phyloP scores from a whole-genome alignment of 305 asterid genomes.

The Fraxinus sp. region DNA sequence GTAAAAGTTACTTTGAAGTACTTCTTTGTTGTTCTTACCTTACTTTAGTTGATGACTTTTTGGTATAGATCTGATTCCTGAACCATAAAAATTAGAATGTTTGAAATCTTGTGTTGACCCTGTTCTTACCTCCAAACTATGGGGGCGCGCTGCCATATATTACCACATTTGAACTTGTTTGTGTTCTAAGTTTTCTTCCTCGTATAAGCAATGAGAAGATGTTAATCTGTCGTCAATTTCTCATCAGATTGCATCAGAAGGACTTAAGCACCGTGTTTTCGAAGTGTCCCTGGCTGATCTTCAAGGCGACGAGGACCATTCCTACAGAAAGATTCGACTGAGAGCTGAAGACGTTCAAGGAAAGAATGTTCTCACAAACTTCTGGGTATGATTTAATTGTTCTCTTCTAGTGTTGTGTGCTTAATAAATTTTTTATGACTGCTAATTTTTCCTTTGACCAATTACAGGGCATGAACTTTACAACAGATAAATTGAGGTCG shows the following conservation, averaged over 20 bases:
- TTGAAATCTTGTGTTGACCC: background rate
- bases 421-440: background rate
- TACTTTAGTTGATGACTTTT: background rate
- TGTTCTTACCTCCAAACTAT: background rate
- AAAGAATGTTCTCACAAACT: constrained; percentile 60
- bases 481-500: constrained; percentile 82
- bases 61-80: background rate
- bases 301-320: constrained; percentile 58
- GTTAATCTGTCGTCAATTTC: background rate
- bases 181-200: background rate
- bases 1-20: background rate
- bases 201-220: background rate
- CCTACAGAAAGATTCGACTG: constrained; percentile 65
- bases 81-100: background rate
- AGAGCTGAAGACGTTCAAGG: constrained; percentile 73
- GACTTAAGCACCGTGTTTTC: constrained; percentile 62
- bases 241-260: constrained; percentile 63
- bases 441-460: background rate
- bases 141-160: background rate
- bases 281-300: constrained; percentile 70
- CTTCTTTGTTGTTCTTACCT: background rate
- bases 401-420: background rate
- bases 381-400: constrained; percentile 45
- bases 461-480: constrained; percentile 79
- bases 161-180: background rate